Evolutionary conservation across 768 basidiomycete species (phyloP).

Genomic region (Mycena indigotica): DNA sequence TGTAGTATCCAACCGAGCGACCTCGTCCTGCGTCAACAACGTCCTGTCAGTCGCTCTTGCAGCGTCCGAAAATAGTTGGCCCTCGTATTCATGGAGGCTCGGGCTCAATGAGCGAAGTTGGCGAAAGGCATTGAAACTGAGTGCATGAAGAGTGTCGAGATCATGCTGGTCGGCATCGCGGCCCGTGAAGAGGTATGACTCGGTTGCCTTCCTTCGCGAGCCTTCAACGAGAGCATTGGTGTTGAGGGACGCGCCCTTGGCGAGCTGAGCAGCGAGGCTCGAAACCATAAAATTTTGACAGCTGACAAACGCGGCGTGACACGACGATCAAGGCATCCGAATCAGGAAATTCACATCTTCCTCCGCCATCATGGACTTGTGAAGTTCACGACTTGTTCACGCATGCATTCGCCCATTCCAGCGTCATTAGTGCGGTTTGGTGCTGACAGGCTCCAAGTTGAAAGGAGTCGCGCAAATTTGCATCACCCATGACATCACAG

Average conservation of each 20-base stretch:
- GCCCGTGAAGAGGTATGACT: slow-evolving; percentile 89
- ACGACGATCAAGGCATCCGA: too few species aligned
- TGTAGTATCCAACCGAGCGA: slow-evolving; percentile 59
- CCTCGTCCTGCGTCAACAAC: slow-evolving; percentile 63
- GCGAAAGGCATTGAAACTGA: slow-evolving; percentile 76
- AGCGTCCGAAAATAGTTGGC: slow-evolving; percentile 75
- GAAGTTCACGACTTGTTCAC: neutral
- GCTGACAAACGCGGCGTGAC: neutral
- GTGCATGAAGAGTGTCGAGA: slow-evolving; percentile 80
- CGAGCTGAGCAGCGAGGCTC: slow-evolving; percentile 80
- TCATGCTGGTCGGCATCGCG: slow-evolving; percentile 84
- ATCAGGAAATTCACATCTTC: too few species aligned
- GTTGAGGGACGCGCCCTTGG: slow-evolving; percentile 79
- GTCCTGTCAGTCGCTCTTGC: slow-evolving; percentile 80
- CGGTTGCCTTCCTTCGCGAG: slow-evolving; percentile 59
- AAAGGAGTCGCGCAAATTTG: neutral
- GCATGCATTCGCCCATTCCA: slow-evolving; percentile 1
- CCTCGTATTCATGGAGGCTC: slow-evolving; percentile 61
- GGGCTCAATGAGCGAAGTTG: slow-evolving; percentile 69
- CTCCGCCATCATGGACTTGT: neutral
- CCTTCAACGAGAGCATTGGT: slow-evolving; percentile 67
- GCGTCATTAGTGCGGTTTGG: neutral
- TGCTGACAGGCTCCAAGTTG: neutral
- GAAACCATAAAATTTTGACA: slow-evolving; percentile 49
- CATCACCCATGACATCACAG: slow-evolving; percentile 1